These are phyloP conservation scores for Conticribra guillardii DNA, from an alignment of 108 stramenopile species.

Conservation along the genomic window DNA sequence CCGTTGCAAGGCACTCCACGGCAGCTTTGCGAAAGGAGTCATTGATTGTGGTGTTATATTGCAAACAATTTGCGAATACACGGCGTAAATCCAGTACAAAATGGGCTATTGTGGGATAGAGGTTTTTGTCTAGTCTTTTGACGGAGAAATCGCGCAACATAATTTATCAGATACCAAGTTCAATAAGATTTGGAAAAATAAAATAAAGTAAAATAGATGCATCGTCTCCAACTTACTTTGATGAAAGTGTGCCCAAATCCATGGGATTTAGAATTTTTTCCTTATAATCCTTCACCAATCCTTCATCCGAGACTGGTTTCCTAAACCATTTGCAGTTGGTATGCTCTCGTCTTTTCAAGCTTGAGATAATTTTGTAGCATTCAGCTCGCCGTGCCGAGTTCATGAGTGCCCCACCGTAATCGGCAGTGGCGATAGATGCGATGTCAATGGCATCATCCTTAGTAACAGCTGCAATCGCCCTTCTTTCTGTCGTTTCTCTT, in stretches of 20 bases:
- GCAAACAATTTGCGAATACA: constrained; percentile 82
- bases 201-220: not conserved
- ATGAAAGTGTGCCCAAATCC: constrained; percentile 74
- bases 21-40: constrained; percentile 75
- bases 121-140: constrained; percentile 71
- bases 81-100: constrained; percentile 80
- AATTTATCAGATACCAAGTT: no score
- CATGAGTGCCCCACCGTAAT: constrained; percentile 49
- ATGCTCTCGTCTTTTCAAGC: constrained; percentile 64
- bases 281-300: constrained; percentile 75
- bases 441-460: no score
- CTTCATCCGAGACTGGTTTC: constrained; percentile 75
- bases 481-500: not conserved
- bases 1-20: constrained; percentile 47
- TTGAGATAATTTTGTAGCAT: constrained; percentile 70
- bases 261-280: constrained; percentile 79
- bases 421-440: not conserved
- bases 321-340: constrained; percentile 63
- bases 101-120: constrained; percentile 60
- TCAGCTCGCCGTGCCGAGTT: constrained; percentile 58
- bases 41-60: constrained; percentile 67
- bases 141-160: not conserved
- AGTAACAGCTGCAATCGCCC: not conserved
- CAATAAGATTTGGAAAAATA: no score
- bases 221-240: constrained; percentile 64